Evolutionary conservation across 2,329 filamentous ascomycete species (phyloP), one percentile per base, ranked within the genome.

Genomic region (Fusarium mexicanum): DNA sequence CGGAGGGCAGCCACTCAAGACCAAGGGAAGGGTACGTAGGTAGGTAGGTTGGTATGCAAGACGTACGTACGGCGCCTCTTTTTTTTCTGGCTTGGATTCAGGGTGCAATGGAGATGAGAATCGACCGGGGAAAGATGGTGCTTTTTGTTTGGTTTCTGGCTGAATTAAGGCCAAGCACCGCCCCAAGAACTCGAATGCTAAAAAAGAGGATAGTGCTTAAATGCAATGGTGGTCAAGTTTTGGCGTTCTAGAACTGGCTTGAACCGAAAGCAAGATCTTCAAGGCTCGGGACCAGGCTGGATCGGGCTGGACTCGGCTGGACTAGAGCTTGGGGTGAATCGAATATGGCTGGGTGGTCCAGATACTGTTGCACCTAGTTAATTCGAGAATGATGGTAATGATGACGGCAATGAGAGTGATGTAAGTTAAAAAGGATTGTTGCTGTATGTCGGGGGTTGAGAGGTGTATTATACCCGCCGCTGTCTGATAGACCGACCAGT

Each of bases 161-260:
- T 50, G 61, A 64, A 62, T 60, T 60, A 64, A 61, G 58, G 26
- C 44, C 51, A 58, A 35, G 50, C 50, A 61, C 44, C 53, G 46
- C 64, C 43, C 62, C 57, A 63, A 63, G 58, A 63, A 63, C n/a
- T 43, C 35, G 57, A 57, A 58, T 74, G 46, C 64, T 64, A 73
- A 73, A 69, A 73, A 72, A 62, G 69, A 48, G 48, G 60, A 46
- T 62, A 55, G 72, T 69, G 59, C 63, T 48, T 68, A 59, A 59
- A 38, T 59, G 61, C 70, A 61, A 44, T 74, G 71, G 67, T 61
- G 70, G 69, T 64, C 41, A 63, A 64, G 57, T 66, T 58, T 61
- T 68, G 72, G 72, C 61, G 72, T 75, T 75, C 72, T 75, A 75
- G 68, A 75, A 75, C 72, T 75, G 59, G 62, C 54, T 48, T 69